phyloP scores from a whole-genome alignment of 331 rosid genomes.

The Spiraea crenata region DNA sequence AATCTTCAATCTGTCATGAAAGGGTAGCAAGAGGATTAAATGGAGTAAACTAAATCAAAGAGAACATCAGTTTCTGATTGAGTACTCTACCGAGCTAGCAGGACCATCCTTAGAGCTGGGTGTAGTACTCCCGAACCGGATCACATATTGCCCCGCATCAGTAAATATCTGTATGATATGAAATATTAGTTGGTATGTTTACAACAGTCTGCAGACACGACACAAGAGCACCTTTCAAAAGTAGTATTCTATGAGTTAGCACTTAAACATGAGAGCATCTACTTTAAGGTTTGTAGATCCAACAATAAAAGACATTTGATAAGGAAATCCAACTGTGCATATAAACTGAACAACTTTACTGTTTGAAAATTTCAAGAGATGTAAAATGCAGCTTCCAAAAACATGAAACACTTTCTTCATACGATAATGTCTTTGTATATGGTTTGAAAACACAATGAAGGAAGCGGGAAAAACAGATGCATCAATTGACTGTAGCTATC shows the following conservation, averaged over 20 bases:
- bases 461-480: constrained; percentile 5
- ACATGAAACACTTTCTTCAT: not conserved
- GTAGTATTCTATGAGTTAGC: not conserved
- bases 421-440: not conserved
- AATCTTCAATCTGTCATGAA: constrained; percentile 64
- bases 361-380: not conserved
- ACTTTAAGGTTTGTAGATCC: not conserved
- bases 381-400: not conserved
- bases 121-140: constrained; percentile 84
- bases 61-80: constrained; percentile 4
- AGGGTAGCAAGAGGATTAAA: constrained; percentile 6
- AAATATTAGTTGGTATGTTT: constrained; percentile 8
- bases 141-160: constrained; percentile 95
- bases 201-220: not conserved
- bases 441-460: not conserved
- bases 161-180: constrained; percentile 65
- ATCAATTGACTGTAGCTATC: constrained; percentile 13
- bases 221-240: not conserved
- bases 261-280: not conserved
- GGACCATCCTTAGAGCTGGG: constrained; percentile 60
- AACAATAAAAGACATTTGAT: not conserved
- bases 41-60: not conserved
- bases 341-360: not conserved
- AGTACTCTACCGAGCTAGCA: constrained; percentile 53
- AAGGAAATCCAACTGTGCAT: not conserved